These are phyloP conservation scores for Chlamydomonas asymmetrica DNA, from an alignment of 139 green algal genomes.

Conservation along the genomic window DNA sequence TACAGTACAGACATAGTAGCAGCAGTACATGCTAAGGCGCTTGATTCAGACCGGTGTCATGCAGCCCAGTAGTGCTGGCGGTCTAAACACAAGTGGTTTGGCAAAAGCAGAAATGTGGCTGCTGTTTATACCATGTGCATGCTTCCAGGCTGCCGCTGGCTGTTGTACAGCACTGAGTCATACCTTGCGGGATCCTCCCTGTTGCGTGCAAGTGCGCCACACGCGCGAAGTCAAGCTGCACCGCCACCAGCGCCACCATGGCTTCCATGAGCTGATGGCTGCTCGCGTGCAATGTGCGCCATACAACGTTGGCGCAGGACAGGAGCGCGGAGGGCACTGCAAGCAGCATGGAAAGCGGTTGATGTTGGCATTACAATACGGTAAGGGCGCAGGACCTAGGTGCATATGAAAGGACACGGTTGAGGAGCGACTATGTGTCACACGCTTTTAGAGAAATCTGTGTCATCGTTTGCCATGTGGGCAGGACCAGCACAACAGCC, in stretches of 20 bases:
- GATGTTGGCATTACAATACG: no score
- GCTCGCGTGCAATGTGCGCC: constrained; percentile 9
- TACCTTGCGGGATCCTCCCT: constrained; percentile 13
- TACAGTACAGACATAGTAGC: not conserved
- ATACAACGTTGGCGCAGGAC: not conserved
- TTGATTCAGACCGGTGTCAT: not conserved
- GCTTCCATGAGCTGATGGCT: constrained; percentile 6
- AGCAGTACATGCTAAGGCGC: not conserved
- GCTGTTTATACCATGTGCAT: not conserved
- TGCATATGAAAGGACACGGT: no score
- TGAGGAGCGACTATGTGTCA: no score
- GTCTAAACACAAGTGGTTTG: not conserved
- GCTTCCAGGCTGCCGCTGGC: not conserved
- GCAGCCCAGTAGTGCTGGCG: not conserved
- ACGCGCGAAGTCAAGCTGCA: constrained; percentile 7
- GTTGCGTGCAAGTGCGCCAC: not conserved
- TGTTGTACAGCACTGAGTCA: not conserved
- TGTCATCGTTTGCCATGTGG: no score
- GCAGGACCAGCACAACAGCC: no score
- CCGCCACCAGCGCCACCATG: not conserved
- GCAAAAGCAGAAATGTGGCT: not conserved
- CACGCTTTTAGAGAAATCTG: no score
- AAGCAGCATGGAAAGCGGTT: no score
- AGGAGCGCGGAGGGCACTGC: constrained; percentile 11
- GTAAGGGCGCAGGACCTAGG: no score